Conservation (phyloP, 768 basidiomycete species). For the Coprinopsis sp. region DNA sequence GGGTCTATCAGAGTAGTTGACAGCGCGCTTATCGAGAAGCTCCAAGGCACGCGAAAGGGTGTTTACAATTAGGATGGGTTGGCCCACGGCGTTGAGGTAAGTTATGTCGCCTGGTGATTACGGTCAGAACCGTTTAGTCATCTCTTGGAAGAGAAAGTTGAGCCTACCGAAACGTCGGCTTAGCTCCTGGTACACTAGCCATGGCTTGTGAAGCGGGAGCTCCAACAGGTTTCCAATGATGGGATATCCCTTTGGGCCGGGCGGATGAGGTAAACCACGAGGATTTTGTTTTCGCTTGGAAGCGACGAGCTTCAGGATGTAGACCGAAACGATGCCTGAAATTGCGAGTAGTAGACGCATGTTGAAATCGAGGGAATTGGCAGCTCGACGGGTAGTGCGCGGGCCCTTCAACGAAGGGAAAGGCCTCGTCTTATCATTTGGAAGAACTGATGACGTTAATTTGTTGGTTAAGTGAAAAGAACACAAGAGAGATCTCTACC, state of each 20-base stretch:
- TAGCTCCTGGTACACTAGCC: constrained; percentile 11
- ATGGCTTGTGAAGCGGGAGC: constrained; percentile 5
- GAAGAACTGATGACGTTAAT: too few relatives aligned
- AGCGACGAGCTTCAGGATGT: background rate
- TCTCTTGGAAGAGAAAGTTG: background rate
- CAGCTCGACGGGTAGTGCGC: too few relatives aligned
- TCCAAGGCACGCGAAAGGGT: constrained; percentile 5
- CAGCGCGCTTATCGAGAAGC: constrained; percentile 14
- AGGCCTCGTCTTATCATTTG: too few relatives aligned
- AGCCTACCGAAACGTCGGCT: constrained; percentile 9
- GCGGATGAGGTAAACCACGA: constrained; percentile 9
- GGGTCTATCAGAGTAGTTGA: constrained; percentile 14
- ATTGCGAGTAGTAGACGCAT: background rate
- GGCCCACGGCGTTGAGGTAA: constrained; percentile 10
- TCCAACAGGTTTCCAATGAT: constrained; percentile 12
- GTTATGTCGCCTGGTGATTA: constrained; percentile 13
- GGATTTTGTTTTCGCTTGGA: background rate
- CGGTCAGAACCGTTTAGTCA: background rate
- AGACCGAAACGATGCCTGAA: background rate
- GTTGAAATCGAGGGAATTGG: too few relatives aligned
- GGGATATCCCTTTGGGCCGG: constrained; percentile 14
- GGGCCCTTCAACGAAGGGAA: too few relatives aligned
- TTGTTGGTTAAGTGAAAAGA: too few relatives aligned
- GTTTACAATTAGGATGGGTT: constrained; percentile 11
- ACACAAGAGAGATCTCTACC: too few relatives aligned